A percentile compares a stretch with the other conserved stretches of the same genome.
Conservation (phyloP, 257 asterid species). For the Primulina huaijiensis region DNA sequence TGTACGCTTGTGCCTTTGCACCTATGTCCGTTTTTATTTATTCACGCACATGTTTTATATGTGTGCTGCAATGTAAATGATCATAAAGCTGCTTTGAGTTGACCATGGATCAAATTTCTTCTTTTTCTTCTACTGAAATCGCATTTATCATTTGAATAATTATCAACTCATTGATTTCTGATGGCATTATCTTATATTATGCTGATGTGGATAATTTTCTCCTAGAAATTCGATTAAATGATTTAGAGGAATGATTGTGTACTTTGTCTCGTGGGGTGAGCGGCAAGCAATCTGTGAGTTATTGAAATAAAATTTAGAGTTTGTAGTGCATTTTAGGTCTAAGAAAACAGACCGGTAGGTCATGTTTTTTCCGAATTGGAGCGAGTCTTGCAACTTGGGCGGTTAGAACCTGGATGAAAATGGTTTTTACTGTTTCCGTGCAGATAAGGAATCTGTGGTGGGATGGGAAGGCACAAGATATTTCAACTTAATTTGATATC, state of each 20-base stretch:
- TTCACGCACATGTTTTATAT: not conserved
- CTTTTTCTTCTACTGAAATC: not conserved
- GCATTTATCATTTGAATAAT: not conserved
- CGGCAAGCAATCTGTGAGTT: not conserved
- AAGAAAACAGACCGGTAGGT: not conserved
- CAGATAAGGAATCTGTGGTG: slow-evolving; percentile 10
- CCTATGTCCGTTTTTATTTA: not conserved
- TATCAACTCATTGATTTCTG: slow-evolving; percentile 1
- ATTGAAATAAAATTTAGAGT: slow-evolving; percentile 1
- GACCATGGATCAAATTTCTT: not conserved
- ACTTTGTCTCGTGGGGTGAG: not conserved
- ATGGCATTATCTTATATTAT: slow-evolving; percentile 9
- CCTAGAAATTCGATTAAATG: not conserved
- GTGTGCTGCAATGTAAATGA: not conserved
- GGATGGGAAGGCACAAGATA: slow-evolving; percentile 17
- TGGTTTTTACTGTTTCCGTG: slow-evolving; percentile 9
- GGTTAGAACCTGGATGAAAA: slow-evolving; percentile 5
- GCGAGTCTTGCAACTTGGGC: slow-evolving; percentile 18
- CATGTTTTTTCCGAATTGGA: slow-evolving; percentile 1
- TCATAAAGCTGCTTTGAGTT: not conserved
- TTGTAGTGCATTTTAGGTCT: not conserved
- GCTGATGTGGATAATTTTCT: not conserved
- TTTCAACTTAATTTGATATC: not conserved
- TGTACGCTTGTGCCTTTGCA: not conserved
- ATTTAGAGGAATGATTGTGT: not conserved